Evolutionary conservation across 352 stramenopile genomes (phyloP).

Genomic region (Globisporangium orthogonon): DNA sequence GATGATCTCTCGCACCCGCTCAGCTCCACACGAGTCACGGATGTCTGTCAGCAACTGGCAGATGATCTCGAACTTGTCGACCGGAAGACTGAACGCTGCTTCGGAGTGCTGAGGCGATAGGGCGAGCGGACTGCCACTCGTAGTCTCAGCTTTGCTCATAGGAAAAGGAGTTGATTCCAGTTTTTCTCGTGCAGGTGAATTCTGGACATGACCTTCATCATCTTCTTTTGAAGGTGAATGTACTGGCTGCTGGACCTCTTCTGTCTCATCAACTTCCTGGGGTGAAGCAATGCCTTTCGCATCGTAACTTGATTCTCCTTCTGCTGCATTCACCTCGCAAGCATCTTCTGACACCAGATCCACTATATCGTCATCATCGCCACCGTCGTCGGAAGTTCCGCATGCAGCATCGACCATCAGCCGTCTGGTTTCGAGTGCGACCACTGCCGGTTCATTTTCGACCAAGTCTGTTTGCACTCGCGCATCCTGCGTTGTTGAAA

Average conservation of each 20-base stretch:
- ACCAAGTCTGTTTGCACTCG: background rate
- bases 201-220: background rate
- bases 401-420: constrained; percentile 2
- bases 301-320: background rate
- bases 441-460: background rate
- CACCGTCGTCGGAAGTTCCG: background rate
- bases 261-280: background rate
- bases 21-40: constrained; percentile 13
- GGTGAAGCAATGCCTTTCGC: background rate
- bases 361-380: background rate
- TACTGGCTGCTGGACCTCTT: background rate
- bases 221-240: background rate
- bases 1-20: constrained; percentile 9
- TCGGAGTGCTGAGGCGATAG: background rate
- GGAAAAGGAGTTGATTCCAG: background rate
- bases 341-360: background rate
- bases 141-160: background rate
- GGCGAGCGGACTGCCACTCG: background rate
- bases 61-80: constrained; percentile 29
- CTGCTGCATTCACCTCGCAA: background rate
- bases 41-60: constrained; percentile 35
- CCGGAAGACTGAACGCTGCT: constrained; percentile 5
- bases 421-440: background rate
- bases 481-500: background rate
- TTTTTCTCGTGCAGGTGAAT: background rate